Evolutionary conservation across 176 grass and related monocot species (phyloP).

Genomic region (Musa acuminata): DNA sequence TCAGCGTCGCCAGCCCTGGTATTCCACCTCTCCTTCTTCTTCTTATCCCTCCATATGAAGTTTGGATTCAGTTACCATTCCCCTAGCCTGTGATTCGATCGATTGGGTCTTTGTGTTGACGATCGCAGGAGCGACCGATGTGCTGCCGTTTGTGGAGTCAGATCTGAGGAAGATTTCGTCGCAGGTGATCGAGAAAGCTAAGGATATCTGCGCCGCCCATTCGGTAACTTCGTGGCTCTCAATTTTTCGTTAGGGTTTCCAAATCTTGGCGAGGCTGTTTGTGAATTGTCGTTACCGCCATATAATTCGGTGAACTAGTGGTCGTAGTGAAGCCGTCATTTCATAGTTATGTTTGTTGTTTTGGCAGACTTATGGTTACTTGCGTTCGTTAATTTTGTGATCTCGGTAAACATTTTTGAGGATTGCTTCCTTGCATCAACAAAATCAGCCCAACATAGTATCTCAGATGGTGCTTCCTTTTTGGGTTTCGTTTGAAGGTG

Average conservation of each 20-base stretch:
- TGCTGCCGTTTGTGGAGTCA: slow-evolving; percentile 55
- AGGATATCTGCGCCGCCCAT: slow-evolving; percentile 34
- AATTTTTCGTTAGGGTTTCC: neutral
- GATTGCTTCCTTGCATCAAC: too few relatives aligned
- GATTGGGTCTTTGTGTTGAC: neutral
- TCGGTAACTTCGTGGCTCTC: neutral
- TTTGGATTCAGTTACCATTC: neutral
- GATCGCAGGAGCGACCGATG: slow-evolving; percentile 42
- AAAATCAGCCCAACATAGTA: too few relatives aligned
- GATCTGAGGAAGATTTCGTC: slow-evolving; percentile 41
- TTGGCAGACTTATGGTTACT: too few relatives aligned
- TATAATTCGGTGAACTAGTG: too few relatives aligned
- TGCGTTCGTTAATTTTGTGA: too few relatives aligned
- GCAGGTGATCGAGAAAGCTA: slow-evolving; percentile 54
- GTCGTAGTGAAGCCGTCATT: too few relatives aligned
- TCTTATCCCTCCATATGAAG: neutral
- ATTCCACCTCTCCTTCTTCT: neutral
- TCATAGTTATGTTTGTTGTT: too few relatives aligned
- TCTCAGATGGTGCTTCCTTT: too few relatives aligned
- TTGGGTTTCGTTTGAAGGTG: too few relatives aligned
- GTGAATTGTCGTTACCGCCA: too few relatives aligned
- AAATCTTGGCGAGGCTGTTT: neutral
- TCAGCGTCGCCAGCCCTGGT: slow-evolving; percentile 62
- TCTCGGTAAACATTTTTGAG: too few relatives aligned
- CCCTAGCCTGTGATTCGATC: too few relatives aligned